Percentiles rank a stretch among this genome's conserved stretches.
Evolutionary conservation across 2,329 filamentous ascomycete species (phyloP).

Genomic region (Neopestalotiopsis sp.): DNA sequence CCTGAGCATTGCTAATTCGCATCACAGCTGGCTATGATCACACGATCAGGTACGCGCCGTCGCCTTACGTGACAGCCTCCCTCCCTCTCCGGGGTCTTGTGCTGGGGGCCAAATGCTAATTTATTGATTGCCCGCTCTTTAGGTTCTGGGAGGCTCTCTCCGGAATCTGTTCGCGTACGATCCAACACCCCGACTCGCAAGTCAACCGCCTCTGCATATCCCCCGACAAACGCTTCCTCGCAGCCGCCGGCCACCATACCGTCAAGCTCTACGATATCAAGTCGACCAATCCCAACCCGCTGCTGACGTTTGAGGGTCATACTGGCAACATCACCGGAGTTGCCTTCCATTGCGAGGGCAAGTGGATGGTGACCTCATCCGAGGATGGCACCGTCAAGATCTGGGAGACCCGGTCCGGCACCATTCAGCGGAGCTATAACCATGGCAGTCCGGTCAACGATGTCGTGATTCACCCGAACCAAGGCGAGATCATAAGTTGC

Average conservation of each 20-base stretch:
- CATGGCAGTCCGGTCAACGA: constrained; percentile 92
- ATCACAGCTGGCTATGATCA: constrained; percentile 64
- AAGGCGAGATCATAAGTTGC: constrained; percentile 96
- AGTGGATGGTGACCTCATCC: constrained; percentile 99
- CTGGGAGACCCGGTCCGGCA: constrained; percentile 88
- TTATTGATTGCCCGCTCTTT: background rate
- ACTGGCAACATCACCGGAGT: constrained; percentile 95
- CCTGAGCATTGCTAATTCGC: constrained; percentile 20
- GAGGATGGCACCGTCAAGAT: constrained; percentile 98
- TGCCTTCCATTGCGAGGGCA: constrained; percentile 97
- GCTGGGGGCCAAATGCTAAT: background rate
- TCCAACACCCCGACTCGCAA: constrained; percentile 97
- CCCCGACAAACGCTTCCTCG: constrained; percentile 94
- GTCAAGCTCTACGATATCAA: constrained; percentile 99
- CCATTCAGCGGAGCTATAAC: constrained; percentile 89
- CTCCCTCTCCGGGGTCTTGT: background rate
- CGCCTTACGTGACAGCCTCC: constrained; percentile 4
- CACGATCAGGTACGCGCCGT: constrained; percentile 58
- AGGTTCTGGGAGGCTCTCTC: constrained; percentile 99
- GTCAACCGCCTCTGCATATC: constrained; percentile 98
- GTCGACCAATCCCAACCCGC: constrained; percentile 92
- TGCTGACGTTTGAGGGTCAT: constrained; percentile 95
- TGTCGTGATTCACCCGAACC: constrained; percentile 99
- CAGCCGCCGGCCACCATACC: constrained; percentile 77
- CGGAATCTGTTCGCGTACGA: constrained; percentile 96